Conservation (phyloP, 2,329 filamentous ascomycete genomes). For the Dactylellina drechsleri region DNA sequence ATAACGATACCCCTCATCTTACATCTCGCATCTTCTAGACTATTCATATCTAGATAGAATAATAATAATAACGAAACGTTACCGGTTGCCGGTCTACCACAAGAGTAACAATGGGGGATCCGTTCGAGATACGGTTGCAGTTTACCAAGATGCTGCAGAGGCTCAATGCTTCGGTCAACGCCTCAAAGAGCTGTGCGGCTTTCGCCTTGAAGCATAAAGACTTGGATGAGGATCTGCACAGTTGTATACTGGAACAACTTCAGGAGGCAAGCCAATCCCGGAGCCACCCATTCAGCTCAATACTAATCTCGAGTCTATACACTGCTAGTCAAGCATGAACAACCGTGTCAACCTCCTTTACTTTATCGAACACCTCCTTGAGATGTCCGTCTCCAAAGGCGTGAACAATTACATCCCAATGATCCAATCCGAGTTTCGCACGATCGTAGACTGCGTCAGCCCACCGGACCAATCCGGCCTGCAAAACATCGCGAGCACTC, state of each 20-base stretch:
- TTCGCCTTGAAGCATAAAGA: slow-evolving; percentile 95
- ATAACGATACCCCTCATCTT: background rate
- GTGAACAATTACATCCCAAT: slow-evolving; percentile 87
- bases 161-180: slow-evolving; percentile 87
- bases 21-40: background rate
- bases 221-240: slow-evolving; percentile 96
- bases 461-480: slow-evolving; percentile 86
- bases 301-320: slow-evolving; percentile 7
- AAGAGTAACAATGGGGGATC: slow-evolving; percentile 72
- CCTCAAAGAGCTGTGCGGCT: slow-evolving; percentile 89
- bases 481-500: slow-evolving; percentile 91
- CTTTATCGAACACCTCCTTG: slow-evolving; percentile 94
- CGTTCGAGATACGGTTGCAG: slow-evolving; percentile 97
- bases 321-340: slow-evolving; percentile 85
- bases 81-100: background rate
- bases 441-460: slow-evolving; percentile 90
- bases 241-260: slow-evolving; percentile 94
- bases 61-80: background rate
- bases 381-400: slow-evolving; percentile 79
- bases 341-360: slow-evolving; percentile 98
- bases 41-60: background rate
- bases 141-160: slow-evolving; percentile 91
- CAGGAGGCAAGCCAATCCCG: slow-evolving; percentile 71
- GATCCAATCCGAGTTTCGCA: slow-evolving; percentile 91
- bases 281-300: background rate